These are phyloP conservation scores for Paraphysoderma sedebokerense DNA, from an alignment of 371 early-diverging fungal species.

Conservation along the genomic window DNA sequence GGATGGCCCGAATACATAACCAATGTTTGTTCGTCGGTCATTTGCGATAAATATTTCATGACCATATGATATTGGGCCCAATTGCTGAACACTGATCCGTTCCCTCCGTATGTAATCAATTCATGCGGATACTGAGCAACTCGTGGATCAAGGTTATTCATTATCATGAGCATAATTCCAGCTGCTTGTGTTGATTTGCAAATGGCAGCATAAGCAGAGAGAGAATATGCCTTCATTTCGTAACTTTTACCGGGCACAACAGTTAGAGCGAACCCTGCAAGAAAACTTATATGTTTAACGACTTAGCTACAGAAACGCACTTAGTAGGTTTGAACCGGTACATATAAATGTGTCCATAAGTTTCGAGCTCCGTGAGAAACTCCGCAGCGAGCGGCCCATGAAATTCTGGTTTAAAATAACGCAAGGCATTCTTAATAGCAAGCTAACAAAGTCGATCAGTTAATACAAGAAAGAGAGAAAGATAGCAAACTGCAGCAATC, in stretches of 20 bases:
- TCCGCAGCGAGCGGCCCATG: conserved; percentile 1
- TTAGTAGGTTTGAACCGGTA: conserved; percentile 3
- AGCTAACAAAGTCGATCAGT: too few relatives aligned
- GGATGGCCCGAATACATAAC: conserved; percentile 5
- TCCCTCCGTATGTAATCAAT: conserved; percentile 5
- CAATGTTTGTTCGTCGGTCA: conserved; percentile 5
- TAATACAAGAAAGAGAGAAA: too few relatives aligned
- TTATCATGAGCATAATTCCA: conserved; percentile 6
- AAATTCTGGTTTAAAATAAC: neutral
- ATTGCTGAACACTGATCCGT: conserved; percentile 2
- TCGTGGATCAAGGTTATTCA: conserved; percentile 3
- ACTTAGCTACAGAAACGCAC: neutral
- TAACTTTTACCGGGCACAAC: too few relatives aligned
- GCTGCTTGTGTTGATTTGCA: conserved; percentile 1
- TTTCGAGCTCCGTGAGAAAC: neutral
- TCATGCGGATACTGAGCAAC: conserved; percentile 5
- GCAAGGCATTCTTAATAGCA: conserved; percentile 2
- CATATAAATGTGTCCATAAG: conserved; percentile 5
- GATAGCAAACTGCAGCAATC: too few relatives aligned
- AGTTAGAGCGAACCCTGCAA: too few relatives aligned
- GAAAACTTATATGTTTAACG: neutral
- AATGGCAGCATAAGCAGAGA: neutral
- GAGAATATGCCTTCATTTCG: conserved; percentile 4
- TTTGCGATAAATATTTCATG: conserved; percentile 4
- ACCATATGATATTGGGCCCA: conserved; percentile 6